Evolutionary conservation across 2,329 filamentous ascomycete genomes (phyloP), one percentile per base, ranked within the genome.

Genomic region (Cryphonectria radicalis): DNA sequence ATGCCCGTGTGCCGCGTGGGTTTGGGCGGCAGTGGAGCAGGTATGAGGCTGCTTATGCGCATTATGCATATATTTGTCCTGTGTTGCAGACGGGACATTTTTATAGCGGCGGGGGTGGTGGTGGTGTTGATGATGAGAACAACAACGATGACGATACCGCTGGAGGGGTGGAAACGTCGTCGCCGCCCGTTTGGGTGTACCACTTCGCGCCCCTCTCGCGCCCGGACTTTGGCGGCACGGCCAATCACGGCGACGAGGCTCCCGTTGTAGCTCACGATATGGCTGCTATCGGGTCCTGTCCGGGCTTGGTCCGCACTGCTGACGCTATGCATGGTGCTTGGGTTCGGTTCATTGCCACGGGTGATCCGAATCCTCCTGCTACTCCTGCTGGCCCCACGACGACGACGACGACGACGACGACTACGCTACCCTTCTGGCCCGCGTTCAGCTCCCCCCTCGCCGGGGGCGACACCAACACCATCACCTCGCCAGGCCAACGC

Each of bases 1-100:
- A 86, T 72, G 76, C 66, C 81, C 63, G 80, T 70, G 71, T 81
- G 73, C 75, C 80, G 35, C 37, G 77, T 13, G 79, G 80, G 42
- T 79, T 84, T n/a, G 88, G 88, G 1, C 73, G 81, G 6, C 87
- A 91, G 77, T 91, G 86, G 80, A 83, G 83, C 66, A 84, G 89
- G 1, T 80, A 90, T 3, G 87, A 89, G 74, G 86, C 87, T 13
- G 88, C 88, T 0, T 92, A 92, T 77, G 87, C 84, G 0, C 87
- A 91, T 76, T 91, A 89, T 76, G 89, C 88, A 0, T 91, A 91
- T 76, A 87, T 90, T 64, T 88, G 87, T 32, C 90, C 90, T 0
- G 88, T 91, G 0, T 81, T 90, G 3, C 88, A 91, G 77, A 89
- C 87, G 0, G 89, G 87, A 0, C 81, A 86, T 69, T 82, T 82